Conservation (phyloP, 768 basidiomycete species). For the Lactarius evosmus region DNA sequence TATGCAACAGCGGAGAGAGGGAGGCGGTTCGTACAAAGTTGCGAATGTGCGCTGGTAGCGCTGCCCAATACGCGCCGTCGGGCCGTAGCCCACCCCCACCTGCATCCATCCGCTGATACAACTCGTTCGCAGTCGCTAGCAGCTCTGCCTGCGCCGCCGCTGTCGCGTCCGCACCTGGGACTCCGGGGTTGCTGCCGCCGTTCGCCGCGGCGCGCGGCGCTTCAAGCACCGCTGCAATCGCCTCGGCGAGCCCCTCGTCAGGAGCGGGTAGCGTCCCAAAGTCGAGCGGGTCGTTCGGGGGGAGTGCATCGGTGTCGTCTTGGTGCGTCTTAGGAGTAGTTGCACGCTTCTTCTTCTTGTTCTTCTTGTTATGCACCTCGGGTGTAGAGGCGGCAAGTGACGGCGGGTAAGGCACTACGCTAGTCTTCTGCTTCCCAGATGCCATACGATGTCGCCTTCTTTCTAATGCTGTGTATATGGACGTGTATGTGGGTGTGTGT, state of each 20-base stretch:
- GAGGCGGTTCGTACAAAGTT: slow-evolving; percentile 55
- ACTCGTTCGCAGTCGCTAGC: slow-evolving; percentile 48
- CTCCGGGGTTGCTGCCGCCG: slow-evolving; percentile 13
- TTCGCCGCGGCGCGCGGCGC: slow-evolving; percentile 13
- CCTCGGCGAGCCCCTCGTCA: slow-evolving; percentile 27
- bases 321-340: slow-evolving; percentile 8
- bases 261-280: slow-evolving; percentile 23
- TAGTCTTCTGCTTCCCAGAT: slow-evolving; percentile 23
- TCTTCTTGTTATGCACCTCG: slow-evolving; percentile 14
- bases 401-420: not conserved
- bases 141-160: slow-evolving; percentile 39
- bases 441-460: slow-evolving; percentile 13
- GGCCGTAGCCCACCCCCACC: slow-evolving; percentile 33
- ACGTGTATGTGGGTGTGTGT: not conserved
- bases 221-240: slow-evolving; percentile 27
- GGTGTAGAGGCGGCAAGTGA: not conserved
- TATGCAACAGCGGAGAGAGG: slow-evolving; percentile 32
- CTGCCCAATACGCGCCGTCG: slow-evolving; percentile 69
- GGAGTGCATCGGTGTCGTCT: slow-evolving; percentile 20
- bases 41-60: slow-evolving; percentile 63
- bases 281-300: slow-evolving; percentile 22
- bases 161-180: slow-evolving; percentile 20
- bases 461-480: not conserved
- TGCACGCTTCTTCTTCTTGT: slow-evolving; percentile 24
- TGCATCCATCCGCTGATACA: slow-evolving; percentile 39